These are phyloP conservation scores for Haplographium delicatum DNA, from an alignment of 495 filamentous ascomycete species.

Conservation along the genomic window DNA sequence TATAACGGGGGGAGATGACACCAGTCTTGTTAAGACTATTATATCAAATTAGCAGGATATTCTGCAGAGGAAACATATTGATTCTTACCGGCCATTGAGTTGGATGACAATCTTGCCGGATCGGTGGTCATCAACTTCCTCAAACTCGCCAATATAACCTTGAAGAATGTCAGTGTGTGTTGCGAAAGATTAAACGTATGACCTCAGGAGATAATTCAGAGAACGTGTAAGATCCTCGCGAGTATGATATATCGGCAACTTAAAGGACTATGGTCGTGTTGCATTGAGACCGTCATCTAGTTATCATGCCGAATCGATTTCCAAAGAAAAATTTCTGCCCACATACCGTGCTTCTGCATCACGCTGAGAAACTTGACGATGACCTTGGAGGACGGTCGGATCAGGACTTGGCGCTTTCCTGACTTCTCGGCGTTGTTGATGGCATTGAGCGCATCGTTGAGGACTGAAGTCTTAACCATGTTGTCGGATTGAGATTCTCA, in stretches of 20 bases:
- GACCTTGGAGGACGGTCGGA: conserved; percentile 96
- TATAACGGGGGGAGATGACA: conserved; percentile 98
- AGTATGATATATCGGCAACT: conserved; percentile 91
- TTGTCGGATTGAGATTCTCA: conserved; percentile 80
- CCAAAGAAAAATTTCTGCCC: conserved; percentile 7
- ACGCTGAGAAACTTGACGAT: conserved; percentile 98
- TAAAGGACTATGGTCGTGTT: conserved; percentile 95
- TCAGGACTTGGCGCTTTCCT: conserved; percentile 96
- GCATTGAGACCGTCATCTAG: conserved; percentile 86
- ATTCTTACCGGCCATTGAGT: conserved; percentile 68
- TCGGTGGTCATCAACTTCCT: conserved; percentile 98
- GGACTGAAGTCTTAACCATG: conserved; percentile 97
- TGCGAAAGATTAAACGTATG: conserved; percentile 85
- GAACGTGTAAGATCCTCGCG: conserved; percentile 95
- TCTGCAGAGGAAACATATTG: background rate
- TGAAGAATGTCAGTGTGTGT: conserved; percentile 64
- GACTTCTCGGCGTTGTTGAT: conserved; percentile 99
- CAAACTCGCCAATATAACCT: conserved; percentile 99
- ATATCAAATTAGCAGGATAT: conserved; percentile 9
- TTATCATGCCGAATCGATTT: conserved; percentile 85
- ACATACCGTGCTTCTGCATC: conserved; percentile 99
- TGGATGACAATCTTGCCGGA: conserved; percentile 98
- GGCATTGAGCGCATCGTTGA: conserved; percentile 98
- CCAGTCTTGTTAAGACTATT: conserved; percentile 92
- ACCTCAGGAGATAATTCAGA: conserved; percentile 65